phyloP scores from a whole-genome alignment of 108 stramenopile genomes.

The Nitzschia sp. region DNA sequence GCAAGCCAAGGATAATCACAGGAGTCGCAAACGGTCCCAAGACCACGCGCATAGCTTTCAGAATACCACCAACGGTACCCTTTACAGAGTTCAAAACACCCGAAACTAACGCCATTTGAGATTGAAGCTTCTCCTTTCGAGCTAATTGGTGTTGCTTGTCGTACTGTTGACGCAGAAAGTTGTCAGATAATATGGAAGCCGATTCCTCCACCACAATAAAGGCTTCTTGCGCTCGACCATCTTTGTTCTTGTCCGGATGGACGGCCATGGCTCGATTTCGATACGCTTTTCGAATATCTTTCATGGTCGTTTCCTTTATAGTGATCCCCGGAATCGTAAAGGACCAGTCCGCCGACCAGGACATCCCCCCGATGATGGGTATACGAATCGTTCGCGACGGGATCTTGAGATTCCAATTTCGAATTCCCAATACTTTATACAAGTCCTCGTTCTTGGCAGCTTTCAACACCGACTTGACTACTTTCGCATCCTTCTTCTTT shows the following conservation, averaged over 20 bases:
- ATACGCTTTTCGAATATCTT: constrained; percentile 62
- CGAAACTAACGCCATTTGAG: constrained; percentile 6
- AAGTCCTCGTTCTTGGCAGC: constrained; percentile 46
- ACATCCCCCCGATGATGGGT: constrained; percentile 25
- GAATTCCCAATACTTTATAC: constrained; percentile 77
- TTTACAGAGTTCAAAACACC: background rate
- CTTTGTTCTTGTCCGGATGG: constrained; percentile 81
- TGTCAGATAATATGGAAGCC: constrained; percentile 67
- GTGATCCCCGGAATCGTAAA: constrained; percentile 23
- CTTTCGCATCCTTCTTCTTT: constrained; percentile 60
- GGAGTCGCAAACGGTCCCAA: constrained; percentile 71
- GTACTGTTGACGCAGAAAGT: constrained; percentile 48
- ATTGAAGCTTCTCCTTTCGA: constrained; percentile 2
- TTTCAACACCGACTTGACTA: constrained; percentile 54
- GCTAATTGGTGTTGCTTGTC: constrained; percentile 35
- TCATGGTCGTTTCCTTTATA: constrained; percentile 27
- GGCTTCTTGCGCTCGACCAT: constrained; percentile 82
- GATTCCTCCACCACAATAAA: constrained; percentile 76
- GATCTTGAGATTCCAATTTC: constrained; percentile 47
- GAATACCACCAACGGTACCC: background rate
- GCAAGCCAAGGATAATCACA: constrained; percentile 42
- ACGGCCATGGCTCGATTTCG: constrained; percentile 51
- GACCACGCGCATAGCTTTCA: constrained; percentile 31
- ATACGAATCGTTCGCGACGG: constrained; percentile 39
- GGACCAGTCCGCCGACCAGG: constrained; percentile 21